phyloP scores from a whole-genome alignment of 495 filamentous ascomycete genomes.

The Lophiotrema nucula region DNA sequence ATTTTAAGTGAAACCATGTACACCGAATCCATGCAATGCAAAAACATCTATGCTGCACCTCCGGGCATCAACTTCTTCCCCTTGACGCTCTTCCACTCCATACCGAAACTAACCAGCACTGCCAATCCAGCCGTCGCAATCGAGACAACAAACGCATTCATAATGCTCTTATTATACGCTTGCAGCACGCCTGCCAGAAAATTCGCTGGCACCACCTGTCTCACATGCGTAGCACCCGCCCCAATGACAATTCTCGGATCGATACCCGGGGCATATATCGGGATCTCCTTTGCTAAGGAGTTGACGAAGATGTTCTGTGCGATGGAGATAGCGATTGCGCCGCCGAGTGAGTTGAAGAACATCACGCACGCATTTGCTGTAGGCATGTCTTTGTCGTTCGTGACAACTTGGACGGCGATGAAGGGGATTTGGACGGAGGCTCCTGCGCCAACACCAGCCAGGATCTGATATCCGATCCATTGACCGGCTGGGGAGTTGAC shows the following conservation, averaged over 20 bases:
- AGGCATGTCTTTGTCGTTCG: slow-evolving; percentile 38
- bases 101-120: slow-evolving; percentile 31
- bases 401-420: slow-evolving; percentile 40
- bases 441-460: slow-evolving; percentile 38
- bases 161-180: slow-evolving; percentile 39
- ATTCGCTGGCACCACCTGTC: slow-evolving; percentile 32
- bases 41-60: slow-evolving; percentile 13
- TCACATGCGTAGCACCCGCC: slow-evolving; percentile 40
- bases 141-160: slow-evolving; percentile 35
- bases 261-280: slow-evolving; percentile 28
- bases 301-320: slow-evolving; percentile 45
- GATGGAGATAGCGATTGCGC: slow-evolving; percentile 38
- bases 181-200: slow-evolving; percentile 35
- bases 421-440: slow-evolving; percentile 40
- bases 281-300: slow-evolving; percentile 30
- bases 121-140: slow-evolving; percentile 34
- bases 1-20: no score
- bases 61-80: slow-evolving; percentile 36
- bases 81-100: slow-evolving; percentile 45
- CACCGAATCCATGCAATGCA: background rate
- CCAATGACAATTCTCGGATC: slow-evolving; percentile 34
- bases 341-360: slow-evolving; percentile 44
- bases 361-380: slow-evolving; percentile 40
- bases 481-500: slow-evolving; percentile 18
- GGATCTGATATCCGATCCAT: slow-evolving; percentile 43